Percentiles rank a stretch among this genome's conserved stretches.
phyloP scores from a whole-genome alignment of 805 yeast species.

The Lipomyces orientalis region DNA sequence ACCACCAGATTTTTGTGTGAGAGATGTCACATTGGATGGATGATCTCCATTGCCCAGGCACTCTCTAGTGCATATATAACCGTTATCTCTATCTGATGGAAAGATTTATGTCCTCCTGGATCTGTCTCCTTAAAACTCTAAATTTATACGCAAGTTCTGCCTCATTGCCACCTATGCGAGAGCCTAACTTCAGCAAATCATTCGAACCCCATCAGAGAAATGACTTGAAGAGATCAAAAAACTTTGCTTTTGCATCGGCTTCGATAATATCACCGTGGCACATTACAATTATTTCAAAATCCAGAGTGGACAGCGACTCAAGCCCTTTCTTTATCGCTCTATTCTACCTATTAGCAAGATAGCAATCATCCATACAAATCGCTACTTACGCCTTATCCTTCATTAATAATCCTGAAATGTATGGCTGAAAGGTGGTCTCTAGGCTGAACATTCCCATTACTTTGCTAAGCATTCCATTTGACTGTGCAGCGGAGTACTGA shows the following conservation, averaged over 20 bases:
- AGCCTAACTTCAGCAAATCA: neutral
- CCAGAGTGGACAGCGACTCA: constrained; percentile 48
- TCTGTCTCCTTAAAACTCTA: too few relatives aligned
- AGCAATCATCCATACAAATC: neutral
- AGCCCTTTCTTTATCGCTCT: constrained; percentile 33
- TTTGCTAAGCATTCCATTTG: neutral
- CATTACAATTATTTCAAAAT: constrained; percentile 55
- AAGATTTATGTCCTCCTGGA: too few relatives aligned
- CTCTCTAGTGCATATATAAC: neutral
- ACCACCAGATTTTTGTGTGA: too few relatives aligned
- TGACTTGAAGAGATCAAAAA: constrained; percentile 1
- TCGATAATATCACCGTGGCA: constrained; percentile 67
- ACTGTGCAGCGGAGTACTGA: constrained; percentile 45
- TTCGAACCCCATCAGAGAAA: neutral
- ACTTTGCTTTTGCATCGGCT: constrained; percentile 43
- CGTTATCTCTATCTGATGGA: neutral
- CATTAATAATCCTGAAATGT: constrained; percentile 3
- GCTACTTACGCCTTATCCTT: constrained; percentile 16
- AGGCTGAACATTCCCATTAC: neutral
- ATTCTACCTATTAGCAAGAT: constrained; percentile 38
- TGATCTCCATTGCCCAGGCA: neutral
- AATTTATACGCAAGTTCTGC: too few relatives aligned
- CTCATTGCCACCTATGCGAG: neutral
- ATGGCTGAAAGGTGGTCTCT: neutral
- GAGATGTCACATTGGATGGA: too few relatives aligned